Evolutionary conservation across 176 grass and related monocot species (phyloP), one percentile per base, ranked within the genome.

Genomic region (Puccinellia tenuiflora): DNA sequence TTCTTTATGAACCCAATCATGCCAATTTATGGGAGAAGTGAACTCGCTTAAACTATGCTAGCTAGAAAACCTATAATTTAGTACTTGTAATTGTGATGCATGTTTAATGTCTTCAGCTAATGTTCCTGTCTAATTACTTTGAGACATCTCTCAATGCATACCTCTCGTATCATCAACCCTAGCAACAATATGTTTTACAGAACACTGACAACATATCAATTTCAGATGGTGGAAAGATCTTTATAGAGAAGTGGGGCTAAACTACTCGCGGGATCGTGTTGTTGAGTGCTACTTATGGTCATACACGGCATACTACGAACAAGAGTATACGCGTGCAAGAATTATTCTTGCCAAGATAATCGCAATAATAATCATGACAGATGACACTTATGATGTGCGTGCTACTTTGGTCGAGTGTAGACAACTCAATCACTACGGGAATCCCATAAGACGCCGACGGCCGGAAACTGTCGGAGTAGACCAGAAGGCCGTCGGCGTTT

Each of bases 171-270:
- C 24, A 73, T n/a, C 7, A 47, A 48, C 7, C 6, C 6, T 45
- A 71, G 16, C 70, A 1, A 59, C 2, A 31, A 43, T 3, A 12
- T 24, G 4, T 74, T 61, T 38, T 75, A 24, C 5, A n/a, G 16
- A 29, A 62, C 7, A 50, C 33, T 68, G 22, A 83, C 48, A 85
- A 78, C 13, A 56, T 33, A 15, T 9, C 55, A 70, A 18, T 48
- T 35, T 77, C 54, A 90, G 79, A 31, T 90, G 88, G 84, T 90
- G 84, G 88, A 78, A 83, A 60, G 55, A 83, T 71, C 84, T 87
- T 13, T 81, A 86, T 26, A 64, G 65, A 7, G 66, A 82, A 57
- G 72, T 24, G 31, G 76, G 67, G 11, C 21, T 90, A 30, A 56
- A 24, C 40, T 87, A 87, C 62, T 75, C 88, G 0, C 24, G 84